Evolutionary conservation across 129 eudicot genomes (phyloP).

Genomic region (Arctium minus): DNA sequence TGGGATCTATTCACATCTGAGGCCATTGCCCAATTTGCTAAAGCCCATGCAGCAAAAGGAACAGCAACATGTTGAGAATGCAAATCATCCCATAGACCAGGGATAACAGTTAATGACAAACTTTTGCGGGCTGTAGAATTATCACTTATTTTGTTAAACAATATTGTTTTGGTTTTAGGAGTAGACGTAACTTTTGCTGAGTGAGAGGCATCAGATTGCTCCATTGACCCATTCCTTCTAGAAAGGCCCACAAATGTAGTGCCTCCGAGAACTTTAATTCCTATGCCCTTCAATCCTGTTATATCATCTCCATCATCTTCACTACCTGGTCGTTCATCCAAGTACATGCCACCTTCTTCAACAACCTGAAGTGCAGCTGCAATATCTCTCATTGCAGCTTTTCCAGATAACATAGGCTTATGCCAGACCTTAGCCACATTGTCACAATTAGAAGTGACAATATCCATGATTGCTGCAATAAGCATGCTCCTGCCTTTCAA

Average conservation of each 20-base stretch:
- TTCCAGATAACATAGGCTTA: slow-evolving; percentile 62
- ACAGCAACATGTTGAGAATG: slow-evolving; percentile 95
- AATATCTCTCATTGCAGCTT: slow-evolving; percentile 90
- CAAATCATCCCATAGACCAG: slow-evolving; percentile 99
- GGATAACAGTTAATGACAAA: slow-evolving; percentile 57
- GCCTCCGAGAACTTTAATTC: slow-evolving; percentile 74
- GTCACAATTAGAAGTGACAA: slow-evolving; percentile 84
- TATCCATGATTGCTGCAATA: slow-evolving; percentile 96
- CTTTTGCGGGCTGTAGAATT: slow-evolving; percentile 34
- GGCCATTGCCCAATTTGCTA: slow-evolving; percentile 98
- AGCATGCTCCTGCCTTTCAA: slow-evolving; percentile 98
- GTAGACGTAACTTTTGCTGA: slow-evolving; percentile 7
- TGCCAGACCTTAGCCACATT: slow-evolving; percentile 42
- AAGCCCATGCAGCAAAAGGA: slow-evolving; percentile 99
- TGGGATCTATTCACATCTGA: slow-evolving; percentile 79
- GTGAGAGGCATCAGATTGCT: slow-evolving; percentile 22
- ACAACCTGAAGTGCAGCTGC: slow-evolving; percentile 89
- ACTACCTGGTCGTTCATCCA: slow-evolving; percentile 56
- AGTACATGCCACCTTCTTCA: slow-evolving; percentile 80
- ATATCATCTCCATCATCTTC: slow-evolving; percentile 59
- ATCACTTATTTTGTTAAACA: slow-evolving; percentile 48
- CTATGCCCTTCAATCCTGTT: slow-evolving; percentile 65
- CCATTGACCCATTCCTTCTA: slow-evolving; percentile 42
- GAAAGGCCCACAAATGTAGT: slow-evolving; percentile 68
- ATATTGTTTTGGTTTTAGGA: slow-evolving; percentile 21